phyloP scores from a whole-genome alignment of 371 early-diverging fungal genomes.

The Synchytrium microbalum region DNA sequence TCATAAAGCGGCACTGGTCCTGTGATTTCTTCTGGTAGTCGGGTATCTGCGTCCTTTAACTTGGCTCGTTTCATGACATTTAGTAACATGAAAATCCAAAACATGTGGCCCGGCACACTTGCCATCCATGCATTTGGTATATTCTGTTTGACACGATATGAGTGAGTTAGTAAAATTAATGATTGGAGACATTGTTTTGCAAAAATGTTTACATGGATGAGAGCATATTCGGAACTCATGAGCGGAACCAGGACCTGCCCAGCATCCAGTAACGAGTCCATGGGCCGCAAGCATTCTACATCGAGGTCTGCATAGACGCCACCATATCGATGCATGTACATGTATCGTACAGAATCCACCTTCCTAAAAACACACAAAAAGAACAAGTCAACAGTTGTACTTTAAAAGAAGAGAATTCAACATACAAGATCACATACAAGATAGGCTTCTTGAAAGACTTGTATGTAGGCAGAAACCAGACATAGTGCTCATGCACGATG shows the following conservation, averaged over 20 bases:
- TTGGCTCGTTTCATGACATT: no score
- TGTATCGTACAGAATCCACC: slow-evolving; percentile 30
- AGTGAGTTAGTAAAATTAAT: slow-evolving; percentile 3
- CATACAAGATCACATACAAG: no score
- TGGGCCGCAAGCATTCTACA: slow-evolving; percentile 15
- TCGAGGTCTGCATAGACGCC: slow-evolving; percentile 37
- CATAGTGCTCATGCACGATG: slow-evolving; percentile 24
- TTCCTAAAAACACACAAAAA: no score
- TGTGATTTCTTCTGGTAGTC: no score
- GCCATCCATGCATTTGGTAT: slow-evolving; percentile 31
- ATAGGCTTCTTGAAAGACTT: slow-evolving; percentile 14
- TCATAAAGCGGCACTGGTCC: no score
- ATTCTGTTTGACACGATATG: slow-evolving; percentile 9
- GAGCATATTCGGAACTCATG: no score
- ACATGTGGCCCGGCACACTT: slow-evolving; percentile 19
- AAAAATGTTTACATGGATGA: slow-evolving; percentile 2
- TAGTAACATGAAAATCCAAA: slow-evolving; percentile 19
- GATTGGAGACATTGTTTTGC: slow-evolving; percentile 6
- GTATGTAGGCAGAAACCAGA: slow-evolving; percentile 24
- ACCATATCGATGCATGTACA: slow-evolving; percentile 32
- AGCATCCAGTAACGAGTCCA: no score
- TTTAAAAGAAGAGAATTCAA: no score
- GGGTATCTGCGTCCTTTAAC: no score
- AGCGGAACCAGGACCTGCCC: no score
- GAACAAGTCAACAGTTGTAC: no score